Evolutionary conservation across 305 asterid species (phyloP).

Genomic region (Fraxinus sp.): DNA sequence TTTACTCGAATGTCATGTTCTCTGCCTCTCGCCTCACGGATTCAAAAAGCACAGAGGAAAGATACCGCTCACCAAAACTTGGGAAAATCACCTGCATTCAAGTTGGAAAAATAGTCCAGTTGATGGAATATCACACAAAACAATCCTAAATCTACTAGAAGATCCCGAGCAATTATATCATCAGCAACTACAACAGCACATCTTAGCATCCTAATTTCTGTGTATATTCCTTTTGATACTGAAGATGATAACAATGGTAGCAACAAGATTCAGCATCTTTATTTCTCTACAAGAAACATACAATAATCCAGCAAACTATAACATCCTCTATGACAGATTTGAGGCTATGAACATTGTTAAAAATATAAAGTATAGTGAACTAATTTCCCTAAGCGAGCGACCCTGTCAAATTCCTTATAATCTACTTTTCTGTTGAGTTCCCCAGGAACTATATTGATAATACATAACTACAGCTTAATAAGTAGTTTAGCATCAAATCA

Average conservation of each 20-base stretch:
- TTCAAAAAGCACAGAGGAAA: conserved; percentile 49
- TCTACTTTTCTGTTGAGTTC: neutral
- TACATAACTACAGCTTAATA: neutral
- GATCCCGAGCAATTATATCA: neutral
- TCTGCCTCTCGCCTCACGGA: conserved; percentile 49
- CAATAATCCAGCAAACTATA: neutral
- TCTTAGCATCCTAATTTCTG: neutral
- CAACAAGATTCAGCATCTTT: neutral
- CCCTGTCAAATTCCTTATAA: neutral
- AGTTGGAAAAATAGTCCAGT: neutral
- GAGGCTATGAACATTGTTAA: neutral
- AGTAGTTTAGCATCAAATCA: neutral
- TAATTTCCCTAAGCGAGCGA: neutral
- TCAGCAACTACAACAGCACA: neutral
- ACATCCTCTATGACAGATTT: neutral
- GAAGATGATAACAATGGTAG: neutral
- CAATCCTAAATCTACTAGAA: neutral
- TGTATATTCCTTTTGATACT: neutral
- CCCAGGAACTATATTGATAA: neutral
- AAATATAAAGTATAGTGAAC: neutral
- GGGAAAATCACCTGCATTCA: conserved; percentile 43
- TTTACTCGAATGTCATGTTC: conserved; percentile 43
- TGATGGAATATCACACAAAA: neutral
- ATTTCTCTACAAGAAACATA: neutral
- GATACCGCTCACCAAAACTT: conserved; percentile 54